These are phyloP conservation scores for Tuber brumale DNA, from an alignment of 495 filamentous ascomycete species.

Conservation along the genomic window DNA sequence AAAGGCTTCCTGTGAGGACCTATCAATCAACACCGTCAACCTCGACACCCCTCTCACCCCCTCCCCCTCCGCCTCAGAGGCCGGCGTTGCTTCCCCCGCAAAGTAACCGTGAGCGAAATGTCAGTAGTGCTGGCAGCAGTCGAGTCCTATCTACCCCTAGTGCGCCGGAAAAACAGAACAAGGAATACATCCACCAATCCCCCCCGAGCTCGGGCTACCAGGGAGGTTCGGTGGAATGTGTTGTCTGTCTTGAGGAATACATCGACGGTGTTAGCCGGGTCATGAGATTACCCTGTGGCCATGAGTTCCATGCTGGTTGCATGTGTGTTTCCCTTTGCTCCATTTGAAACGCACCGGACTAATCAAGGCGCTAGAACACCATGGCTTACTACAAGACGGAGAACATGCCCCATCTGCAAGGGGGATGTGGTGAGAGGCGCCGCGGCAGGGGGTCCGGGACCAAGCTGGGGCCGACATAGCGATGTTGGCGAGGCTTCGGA, in stretches of 20 bases:
- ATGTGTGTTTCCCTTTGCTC: conserved; percentile 64
- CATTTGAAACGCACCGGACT: conserved; percentile 7
- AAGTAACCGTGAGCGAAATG: conserved; percentile 35
- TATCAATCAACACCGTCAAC: conserved; percentile 60
- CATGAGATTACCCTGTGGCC: conserved; percentile 97
- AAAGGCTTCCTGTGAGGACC: conserved; percentile 86
- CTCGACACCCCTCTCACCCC: conserved; percentile 38
- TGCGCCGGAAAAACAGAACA: conserved; percentile 42
- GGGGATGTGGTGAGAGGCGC: conserved; percentile 69
- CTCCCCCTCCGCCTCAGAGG: conserved; percentile 43
- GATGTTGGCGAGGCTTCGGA: conserved; percentile 31
- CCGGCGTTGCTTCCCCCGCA: conserved; percentile 45
- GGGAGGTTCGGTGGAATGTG: conserved; percentile 83
- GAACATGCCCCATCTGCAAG: conserved; percentile 97
- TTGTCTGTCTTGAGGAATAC: conserved; percentile 97
- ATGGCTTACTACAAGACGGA: conserved; percentile 90
- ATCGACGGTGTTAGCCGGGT: conserved; percentile 88
- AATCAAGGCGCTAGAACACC: conserved; percentile 63
- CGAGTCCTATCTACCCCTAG: background rate
- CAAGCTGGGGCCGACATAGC: conserved; percentile 41
- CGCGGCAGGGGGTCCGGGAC: conserved; percentile 18
- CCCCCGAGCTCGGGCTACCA: background rate
- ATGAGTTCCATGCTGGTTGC: conserved; percentile 97
- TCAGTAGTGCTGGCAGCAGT: background rate
- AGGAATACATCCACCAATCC: conserved; percentile 62